Conservation (phyloP, 495 filamentous ascomycete genomes). For the Podospora comata region DNA sequence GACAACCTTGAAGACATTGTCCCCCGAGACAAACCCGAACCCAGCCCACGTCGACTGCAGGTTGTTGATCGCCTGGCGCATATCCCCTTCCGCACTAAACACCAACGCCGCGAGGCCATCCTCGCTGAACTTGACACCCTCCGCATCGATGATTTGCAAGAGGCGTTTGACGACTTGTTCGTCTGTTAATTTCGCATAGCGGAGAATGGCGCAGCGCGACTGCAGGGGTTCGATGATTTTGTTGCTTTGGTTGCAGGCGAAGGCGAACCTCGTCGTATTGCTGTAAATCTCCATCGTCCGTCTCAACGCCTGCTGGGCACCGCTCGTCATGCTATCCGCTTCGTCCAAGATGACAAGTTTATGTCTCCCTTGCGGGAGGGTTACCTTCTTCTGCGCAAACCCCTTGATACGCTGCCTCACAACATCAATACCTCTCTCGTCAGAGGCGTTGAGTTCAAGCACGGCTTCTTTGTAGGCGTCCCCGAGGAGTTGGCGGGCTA, state of each 20-base stretch:
- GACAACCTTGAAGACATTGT: constrained; percentile 98
- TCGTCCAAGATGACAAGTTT: constrained; percentile 98
- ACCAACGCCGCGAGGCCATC: constrained; percentile 94
- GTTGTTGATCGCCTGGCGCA: constrained; percentile 99
- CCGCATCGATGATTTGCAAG: constrained; percentile 86
- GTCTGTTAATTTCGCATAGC: constrained; percentile 90
- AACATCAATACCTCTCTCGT: constrained; percentile 97
- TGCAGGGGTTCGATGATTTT: constrained; percentile 99
- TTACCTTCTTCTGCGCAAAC: constrained; percentile 99
- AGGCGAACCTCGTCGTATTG: constrained; percentile 92
- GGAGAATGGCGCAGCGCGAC: constrained; percentile 92
- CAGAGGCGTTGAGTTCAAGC: constrained; percentile 90
- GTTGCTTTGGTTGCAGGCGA: constrained; percentile 97
- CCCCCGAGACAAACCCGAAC: constrained; percentile 93
- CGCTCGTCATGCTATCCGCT: constrained; percentile 95
- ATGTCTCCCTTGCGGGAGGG: constrained; percentile 82
- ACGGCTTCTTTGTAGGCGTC: constrained; percentile 98
- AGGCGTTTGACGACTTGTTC: constrained; percentile 85
- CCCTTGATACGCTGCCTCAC: constrained; percentile 98
- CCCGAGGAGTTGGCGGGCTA: constrained; percentile 87
- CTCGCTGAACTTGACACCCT: constrained; percentile 81
- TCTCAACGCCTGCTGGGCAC: constrained; percentile 91
- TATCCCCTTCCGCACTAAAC: constrained; percentile 96
- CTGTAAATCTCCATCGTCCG: constrained; percentile 99
- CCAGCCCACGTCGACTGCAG: constrained; percentile 93